Conservation (phyloP, 2,329 filamentous ascomycete species). For the Aspergillus costaricaensis region DNA sequence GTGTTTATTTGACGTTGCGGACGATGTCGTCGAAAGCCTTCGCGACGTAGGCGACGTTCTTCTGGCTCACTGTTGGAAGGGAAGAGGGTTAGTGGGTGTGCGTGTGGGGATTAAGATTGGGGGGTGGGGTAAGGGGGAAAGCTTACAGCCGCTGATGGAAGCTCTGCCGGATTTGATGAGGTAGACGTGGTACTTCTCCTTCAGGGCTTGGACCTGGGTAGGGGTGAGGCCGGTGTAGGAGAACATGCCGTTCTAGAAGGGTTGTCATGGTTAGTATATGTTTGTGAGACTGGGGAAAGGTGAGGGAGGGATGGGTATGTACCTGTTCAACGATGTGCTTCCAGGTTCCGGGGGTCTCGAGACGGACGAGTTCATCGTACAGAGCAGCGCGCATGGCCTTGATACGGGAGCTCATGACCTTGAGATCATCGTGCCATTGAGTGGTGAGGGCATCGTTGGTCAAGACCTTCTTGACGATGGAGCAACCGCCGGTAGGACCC, state of each 20-base stretch:
- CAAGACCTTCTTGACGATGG: conserved; percentile 78
- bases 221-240: conserved; percentile 64
- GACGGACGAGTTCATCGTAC: conserved; percentile 75
- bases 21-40: conserved; percentile 41
- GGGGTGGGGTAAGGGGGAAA: not conserved
- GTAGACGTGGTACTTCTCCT: conserved; percentile 48
- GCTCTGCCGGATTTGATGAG: conserved; percentile 44
- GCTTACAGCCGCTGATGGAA: conserved; percentile 44
- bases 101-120: not conserved
- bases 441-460: conserved; percentile 75
- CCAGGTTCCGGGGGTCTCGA: conserved; percentile 89
- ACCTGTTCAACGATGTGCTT: conserved; percentile 98
- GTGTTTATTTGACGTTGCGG: conserved; percentile 33
- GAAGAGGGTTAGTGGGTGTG: not conserved
- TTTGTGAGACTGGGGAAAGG: not conserved
- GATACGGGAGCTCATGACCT: conserved; percentile 91
- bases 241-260: conserved; percentile 73
- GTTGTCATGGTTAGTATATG: not conserved
- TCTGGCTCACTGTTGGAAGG: conserved; percentile 36
- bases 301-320: conserved; percentile 1
- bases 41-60: conserved; percentile 44
- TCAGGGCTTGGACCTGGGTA: conserved; percentile 46
- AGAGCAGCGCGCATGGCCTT: conserved; percentile 83
- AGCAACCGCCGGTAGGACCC: conserved; percentile 80
- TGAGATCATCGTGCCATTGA: conserved; percentile 87